Conservation (phyloP, 2,329 filamentous ascomycete genomes). For the Colletotrichum eremochloae region DNA sequence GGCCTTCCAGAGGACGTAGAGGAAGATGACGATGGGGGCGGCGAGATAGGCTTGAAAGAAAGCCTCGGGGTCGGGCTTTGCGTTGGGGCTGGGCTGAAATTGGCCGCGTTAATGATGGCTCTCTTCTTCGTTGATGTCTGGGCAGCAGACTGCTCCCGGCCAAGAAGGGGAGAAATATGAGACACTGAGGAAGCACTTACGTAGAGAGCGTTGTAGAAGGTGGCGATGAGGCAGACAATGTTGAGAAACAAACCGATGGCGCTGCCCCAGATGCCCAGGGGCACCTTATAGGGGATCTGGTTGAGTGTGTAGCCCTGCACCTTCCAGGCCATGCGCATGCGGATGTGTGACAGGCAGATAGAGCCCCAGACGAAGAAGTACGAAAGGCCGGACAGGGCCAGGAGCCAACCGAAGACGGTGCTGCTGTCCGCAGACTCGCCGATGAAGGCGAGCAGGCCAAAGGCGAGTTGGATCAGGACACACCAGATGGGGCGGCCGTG, state of each 20-base stretch:
- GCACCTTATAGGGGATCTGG: constrained; percentile 62
- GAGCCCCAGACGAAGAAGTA: constrained; percentile 83
- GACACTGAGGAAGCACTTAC: constrained; percentile 48
- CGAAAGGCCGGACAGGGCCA: constrained; percentile 79
- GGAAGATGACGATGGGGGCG: constrained; percentile 65
- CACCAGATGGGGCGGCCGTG: constrained; percentile 70
- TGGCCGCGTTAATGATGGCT: constrained; percentile 6
- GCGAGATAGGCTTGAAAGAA: constrained; percentile 74
- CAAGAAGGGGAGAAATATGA: not conserved
- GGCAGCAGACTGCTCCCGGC: not conserved
- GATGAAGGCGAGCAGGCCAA: constrained; percentile 72
- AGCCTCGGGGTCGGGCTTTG: constrained; percentile 54
- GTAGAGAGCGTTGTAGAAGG: constrained; percentile 78
- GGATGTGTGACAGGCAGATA: constrained; percentile 74
- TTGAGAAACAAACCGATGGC: constrained; percentile 78
- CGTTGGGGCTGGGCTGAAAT: constrained; percentile 51
- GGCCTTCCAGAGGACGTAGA: constrained; percentile 77
- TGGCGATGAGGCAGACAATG: constrained; percentile 75
- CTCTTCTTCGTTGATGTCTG: not conserved
- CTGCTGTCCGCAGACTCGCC: constrained; percentile 48
- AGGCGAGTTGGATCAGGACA: constrained; percentile 64
- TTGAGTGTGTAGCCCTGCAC: constrained; percentile 66
- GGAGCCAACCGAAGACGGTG: constrained; percentile 73
- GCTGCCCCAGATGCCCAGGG: constrained; percentile 74
- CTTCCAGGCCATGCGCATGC: constrained; percentile 74